Conservation (phyloP, 140 eudicot species). For the Flaveria floridana region DNA sequence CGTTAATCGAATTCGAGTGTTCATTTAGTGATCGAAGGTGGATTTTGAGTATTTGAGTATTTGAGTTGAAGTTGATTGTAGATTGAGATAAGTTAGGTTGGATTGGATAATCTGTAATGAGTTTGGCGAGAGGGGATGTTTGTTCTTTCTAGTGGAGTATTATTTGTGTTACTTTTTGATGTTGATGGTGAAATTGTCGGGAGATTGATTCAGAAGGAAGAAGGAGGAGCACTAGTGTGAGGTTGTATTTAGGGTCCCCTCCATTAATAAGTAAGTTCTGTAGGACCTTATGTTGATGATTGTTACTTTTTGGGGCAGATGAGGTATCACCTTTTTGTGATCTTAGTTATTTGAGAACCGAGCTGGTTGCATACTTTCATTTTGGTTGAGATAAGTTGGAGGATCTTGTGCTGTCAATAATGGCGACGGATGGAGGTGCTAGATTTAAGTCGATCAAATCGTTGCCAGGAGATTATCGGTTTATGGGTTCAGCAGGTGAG, state of each 20-base stretch:
- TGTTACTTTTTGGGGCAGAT: slow-evolving; percentile 39
- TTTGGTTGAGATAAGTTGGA: slow-evolving; percentile 16
- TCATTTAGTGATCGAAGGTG: slow-evolving; percentile 26
- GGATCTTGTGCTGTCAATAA: slow-evolving; percentile 32
- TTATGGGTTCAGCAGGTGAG: slow-evolving; percentile 40
- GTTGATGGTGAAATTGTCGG: slow-evolving; percentile 43
- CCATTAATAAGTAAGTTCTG: slow-evolving; percentile 54
- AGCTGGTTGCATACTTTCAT: slow-evolving; percentile 28
- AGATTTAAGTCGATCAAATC: slow-evolving; percentile 69
- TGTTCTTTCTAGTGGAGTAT: slow-evolving; percentile 27
- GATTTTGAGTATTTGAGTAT: neutral
- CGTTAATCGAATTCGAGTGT: neutral
- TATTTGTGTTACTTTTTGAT: slow-evolving; percentile 32
- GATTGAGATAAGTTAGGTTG: slow-evolving; percentile 24
- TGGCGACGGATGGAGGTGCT: slow-evolving; percentile 47
- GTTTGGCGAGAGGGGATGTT: slow-evolving; percentile 35
- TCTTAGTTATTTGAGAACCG: slow-evolving; percentile 33
- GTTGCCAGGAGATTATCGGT: slow-evolving; percentile 72
- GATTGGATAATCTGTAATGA: slow-evolving; percentile 9
- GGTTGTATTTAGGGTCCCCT: slow-evolving; percentile 55
- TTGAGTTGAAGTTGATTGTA: neutral
- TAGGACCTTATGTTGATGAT: slow-evolving; percentile 57
- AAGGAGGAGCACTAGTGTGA: slow-evolving; percentile 35
- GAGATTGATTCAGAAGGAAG: slow-evolving; percentile 38
- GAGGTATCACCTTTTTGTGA: slow-evolving; percentile 44